Percentiles rank a stretch among this genome's conserved stretches.
Conservation (phyloP, 805 yeast species). For the Phaffomyces antillensis region DNA sequence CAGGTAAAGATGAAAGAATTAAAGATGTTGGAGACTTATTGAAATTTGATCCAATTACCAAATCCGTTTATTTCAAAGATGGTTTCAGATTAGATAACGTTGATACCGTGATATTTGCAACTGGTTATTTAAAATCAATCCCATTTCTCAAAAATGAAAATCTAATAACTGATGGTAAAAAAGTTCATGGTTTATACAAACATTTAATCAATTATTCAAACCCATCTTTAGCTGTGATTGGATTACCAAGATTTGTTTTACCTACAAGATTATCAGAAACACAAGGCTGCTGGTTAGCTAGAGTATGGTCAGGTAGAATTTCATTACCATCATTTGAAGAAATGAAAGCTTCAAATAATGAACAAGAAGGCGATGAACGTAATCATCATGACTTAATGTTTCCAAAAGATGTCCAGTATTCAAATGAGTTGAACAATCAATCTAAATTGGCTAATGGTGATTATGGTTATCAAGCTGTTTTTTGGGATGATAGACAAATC, state of each 20-base stretch:
- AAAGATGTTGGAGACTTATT: conserved; percentile 37
- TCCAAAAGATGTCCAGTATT: conserved; percentile 57
- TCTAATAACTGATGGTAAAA: conserved; percentile 38
- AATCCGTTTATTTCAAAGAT: conserved; percentile 38
- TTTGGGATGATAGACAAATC: conserved; percentile 44
- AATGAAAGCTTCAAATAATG: conserved; percentile 38
- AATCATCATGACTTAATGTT: conserved; percentile 44
- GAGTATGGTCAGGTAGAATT: conserved; percentile 53
- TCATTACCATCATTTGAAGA: conserved; percentile 38
- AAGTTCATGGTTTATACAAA: conserved; percentile 47
- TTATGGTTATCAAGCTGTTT: conserved; percentile 41
- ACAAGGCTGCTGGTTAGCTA: conserved; percentile 59
- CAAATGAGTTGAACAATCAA: conserved; percentile 36
- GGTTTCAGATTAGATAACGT: conserved; percentile 40
- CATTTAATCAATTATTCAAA: conserved; percentile 53
- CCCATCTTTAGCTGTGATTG: conserved; percentile 59
- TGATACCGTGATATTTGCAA: conserved; percentile 59
- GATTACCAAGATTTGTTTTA: conserved; percentile 52
- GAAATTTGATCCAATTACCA: conserved; percentile 30
- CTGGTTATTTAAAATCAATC: conserved; percentile 63
- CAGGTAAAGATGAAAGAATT: conserved; percentile 36
- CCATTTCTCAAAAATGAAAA: conserved; percentile 46
- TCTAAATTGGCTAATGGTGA: conserved; percentile 31
- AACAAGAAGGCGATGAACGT: conserved; percentile 41
- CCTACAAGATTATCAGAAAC: conserved; percentile 57